Evolutionary conservation across 345 rosid genomes (phyloP).

Genomic region (Ceriops decandra): DNA sequence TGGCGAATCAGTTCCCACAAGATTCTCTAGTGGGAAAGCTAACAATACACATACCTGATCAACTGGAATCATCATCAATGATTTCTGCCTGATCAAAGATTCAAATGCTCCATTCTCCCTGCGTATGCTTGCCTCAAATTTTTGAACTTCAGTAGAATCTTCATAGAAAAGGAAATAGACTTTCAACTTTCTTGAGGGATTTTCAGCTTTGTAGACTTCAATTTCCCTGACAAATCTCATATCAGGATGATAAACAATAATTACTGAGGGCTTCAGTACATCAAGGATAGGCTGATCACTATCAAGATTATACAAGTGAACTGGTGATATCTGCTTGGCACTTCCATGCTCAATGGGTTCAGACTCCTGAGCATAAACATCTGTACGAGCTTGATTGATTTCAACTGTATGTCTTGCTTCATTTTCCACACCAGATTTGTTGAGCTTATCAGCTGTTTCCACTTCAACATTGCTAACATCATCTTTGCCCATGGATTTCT

Average conservation of each 20-base stretch:
- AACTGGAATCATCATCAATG: conserved; percentile 92
- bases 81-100: conserved; percentile 90
- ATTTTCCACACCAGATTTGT: conserved; percentile 34
- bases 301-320: conserved; percentile 77
- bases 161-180: conserved; percentile 93
- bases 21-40: background rate
- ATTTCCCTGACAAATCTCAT: conserved; percentile 82
- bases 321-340: conserved; percentile 56
- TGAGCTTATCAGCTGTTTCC: conserved; percentile 28
- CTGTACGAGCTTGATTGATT: conserved; percentile 22
- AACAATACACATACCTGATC: conserved; percentile 57
- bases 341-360: conserved; percentile 8
- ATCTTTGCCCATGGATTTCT: conserved; percentile 25
- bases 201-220: conserved; percentile 91
- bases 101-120: conserved; percentile 95
- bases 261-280: conserved; percentile 63
- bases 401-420: conserved; percentile 32
- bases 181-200: conserved; percentile 67
- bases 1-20: background rate
- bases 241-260: conserved; percentile 92
- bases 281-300: conserved; percentile 81
- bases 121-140: conserved; percentile 92
- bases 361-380: conserved; percentile 19
- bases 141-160: conserved; percentile 84
- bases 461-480: conserved; percentile 24